Percentiles rank a stretch among this genome's conserved stretches.
Conservation (phyloP, 2,329 filamentous ascomycete species). For the Penicillium glabrum region DNA sequence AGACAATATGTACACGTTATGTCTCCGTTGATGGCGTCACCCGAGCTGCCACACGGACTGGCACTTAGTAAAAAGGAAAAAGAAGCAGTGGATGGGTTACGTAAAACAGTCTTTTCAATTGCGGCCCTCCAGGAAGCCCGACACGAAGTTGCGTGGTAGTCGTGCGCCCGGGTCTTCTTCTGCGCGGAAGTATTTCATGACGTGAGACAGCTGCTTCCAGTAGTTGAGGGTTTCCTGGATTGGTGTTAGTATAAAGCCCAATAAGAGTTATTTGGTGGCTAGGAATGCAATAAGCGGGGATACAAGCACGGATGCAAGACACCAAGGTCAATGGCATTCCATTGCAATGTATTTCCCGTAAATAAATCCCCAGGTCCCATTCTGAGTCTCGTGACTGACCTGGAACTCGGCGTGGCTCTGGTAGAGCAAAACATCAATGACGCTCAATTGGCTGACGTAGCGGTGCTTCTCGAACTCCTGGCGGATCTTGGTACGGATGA, state of each 20-base stretch:
- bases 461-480: slow-evolving; percentile 96
- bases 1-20: slow-evolving; percentile 40
- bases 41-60: slow-evolving; percentile 18
- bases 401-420: slow-evolving; percentile 94
- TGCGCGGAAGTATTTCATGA: slow-evolving; percentile 94
- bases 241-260: slow-evolving; percentile 4
- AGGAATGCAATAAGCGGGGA: background rate
- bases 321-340: background rate
- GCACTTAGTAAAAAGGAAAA: slow-evolving; percentile 18
- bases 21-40: slow-evolving; percentile 26
- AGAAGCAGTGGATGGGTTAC: slow-evolving; percentile 10
- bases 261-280: background rate
- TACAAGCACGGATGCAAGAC: background rate
- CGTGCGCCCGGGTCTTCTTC: slow-evolving; percentile 76
- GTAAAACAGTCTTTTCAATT: slow-evolving; percentile 34
- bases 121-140: slow-evolving; percentile 88
- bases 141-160: slow-evolving; percentile 87
- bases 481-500: slow-evolving; percentile 87
- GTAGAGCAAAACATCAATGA: slow-evolving; percentile 85
- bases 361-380: background rate
- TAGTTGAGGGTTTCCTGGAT: slow-evolving; percentile 93
- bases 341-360: background rate
- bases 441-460: slow-evolving; percentile 84
- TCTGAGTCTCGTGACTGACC: slow-evolving; percentile 52
- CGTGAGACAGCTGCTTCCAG: slow-evolving; percentile 95